Evolutionary conservation across 306 rosid species (phyloP).

Genomic region (Lathyrus oleraceus): DNA sequence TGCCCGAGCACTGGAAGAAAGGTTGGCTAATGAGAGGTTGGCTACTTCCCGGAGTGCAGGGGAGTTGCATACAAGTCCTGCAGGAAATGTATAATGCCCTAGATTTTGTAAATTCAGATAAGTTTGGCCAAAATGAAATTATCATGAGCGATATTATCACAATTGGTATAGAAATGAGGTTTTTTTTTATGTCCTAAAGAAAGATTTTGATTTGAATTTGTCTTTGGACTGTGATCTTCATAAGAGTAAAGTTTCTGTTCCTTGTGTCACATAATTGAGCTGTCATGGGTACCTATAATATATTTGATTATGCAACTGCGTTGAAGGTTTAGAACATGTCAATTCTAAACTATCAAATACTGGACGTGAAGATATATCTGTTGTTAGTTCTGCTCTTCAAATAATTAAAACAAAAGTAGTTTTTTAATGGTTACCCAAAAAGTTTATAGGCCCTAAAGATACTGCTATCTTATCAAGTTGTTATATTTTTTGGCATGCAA

Average conservation of each 20-base stretch:
- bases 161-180: conserved; percentile 39
- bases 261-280: conserved; percentile 16
- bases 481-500: not conserved
- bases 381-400: conserved; percentile 3
- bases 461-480: not conserved
- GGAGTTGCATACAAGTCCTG: conserved; percentile 54
- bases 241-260: conserved; percentile 24
- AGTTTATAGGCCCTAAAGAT: not conserved
- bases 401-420: not conserved
- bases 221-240: conserved; percentile 34
- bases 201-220: conserved; percentile 41
- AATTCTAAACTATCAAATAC: not conserved
- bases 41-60: conserved; percentile 53
- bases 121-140: conserved; percentile 26
- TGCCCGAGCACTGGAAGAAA: conserved; percentile 93
- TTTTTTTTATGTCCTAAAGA: conserved; percentile 2
- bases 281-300: conserved; percentile 17
- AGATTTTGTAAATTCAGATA: conserved; percentile 33
- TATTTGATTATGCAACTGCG: conserved; percentile 17
- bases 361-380: not conserved
- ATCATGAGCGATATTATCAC: conserved; percentile 24
- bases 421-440: not conserved
- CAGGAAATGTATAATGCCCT: conserved; percentile 56
- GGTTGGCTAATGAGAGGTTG: conserved; percentile 80
- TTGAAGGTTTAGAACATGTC: conserved; percentile 4